A percentile compares a stretch with the other conserved stretches of the same genome.
phyloP scores from a whole-genome alignment of 2,329 filamentous ascomycete genomes.

The Westerdykella sp. region DNA sequence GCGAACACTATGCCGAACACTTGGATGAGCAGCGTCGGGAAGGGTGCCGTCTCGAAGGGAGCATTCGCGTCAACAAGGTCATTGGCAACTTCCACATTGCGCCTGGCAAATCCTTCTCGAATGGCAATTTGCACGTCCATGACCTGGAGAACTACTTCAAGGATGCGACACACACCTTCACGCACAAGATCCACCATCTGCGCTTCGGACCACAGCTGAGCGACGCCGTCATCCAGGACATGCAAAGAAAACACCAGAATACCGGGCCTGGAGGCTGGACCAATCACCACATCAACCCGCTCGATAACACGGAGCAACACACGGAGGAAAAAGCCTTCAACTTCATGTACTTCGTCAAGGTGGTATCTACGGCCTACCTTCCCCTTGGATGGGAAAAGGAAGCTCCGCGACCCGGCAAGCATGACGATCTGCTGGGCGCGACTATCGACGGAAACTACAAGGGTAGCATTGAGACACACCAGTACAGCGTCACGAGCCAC shows the following conservation, averaged over 20 bases:
- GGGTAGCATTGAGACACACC: conserved; percentile 92
- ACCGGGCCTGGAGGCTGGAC: conserved; percentile 62
- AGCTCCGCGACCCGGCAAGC: conserved; percentile 31
- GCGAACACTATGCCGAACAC: conserved; percentile 87
- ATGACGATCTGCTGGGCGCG: conserved; percentile 47
- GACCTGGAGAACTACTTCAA: conserved; percentile 95
- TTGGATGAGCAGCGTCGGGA: conserved; percentile 83
- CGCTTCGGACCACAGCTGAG: conserved; percentile 91
- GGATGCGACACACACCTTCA: conserved; percentile 74
- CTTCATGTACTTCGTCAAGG: conserved; percentile 99
- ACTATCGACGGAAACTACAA: conserved; percentile 51
- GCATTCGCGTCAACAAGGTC: conserved; percentile 94
- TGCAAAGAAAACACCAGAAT: conserved; percentile 45
- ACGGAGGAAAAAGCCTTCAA: conserved; percentile 82
- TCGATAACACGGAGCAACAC: conserved; percentile 71
- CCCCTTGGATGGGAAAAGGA: conserved; percentile 78
- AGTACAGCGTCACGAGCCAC: conserved; percentile 97
- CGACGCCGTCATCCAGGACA: conserved; percentile 51
- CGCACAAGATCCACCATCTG: conserved; percentile 79
- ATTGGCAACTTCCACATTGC: conserved; percentile 98
- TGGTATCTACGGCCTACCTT: conserved; percentile 91
- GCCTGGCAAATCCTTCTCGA: conserved; percentile 91
- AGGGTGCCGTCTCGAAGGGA: conserved; percentile 89
- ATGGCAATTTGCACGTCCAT: conserved; percentile 94
- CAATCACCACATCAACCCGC: conserved; percentile 85